Evolutionary conservation across 352 stramenopile species (phyloP).

Genomic region (Pythium aquatile): DNA sequence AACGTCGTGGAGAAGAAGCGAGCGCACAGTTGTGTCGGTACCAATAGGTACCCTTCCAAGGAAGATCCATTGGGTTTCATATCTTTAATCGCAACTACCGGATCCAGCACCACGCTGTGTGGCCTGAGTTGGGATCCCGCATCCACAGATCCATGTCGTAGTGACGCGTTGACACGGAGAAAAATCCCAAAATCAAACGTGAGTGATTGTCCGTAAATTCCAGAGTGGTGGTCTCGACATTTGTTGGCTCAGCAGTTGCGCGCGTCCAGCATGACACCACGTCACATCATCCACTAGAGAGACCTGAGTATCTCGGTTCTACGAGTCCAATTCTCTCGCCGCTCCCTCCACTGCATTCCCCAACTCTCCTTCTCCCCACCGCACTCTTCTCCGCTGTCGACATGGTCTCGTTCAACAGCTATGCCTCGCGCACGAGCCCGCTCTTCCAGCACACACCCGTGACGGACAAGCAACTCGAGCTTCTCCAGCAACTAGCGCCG

Average conservation of each 20-base stretch:
- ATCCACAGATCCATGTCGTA: neutral
- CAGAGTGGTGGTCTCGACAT: constrained; percentile 14
- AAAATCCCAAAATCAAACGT: constrained; percentile 2
- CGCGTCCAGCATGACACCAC: neutral
- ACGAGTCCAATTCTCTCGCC: neutral
- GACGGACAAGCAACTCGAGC: constrained; percentile 3
- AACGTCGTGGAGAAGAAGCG: no score
- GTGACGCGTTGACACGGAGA: neutral
- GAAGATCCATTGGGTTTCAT: no score
- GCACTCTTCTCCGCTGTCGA: neutral
- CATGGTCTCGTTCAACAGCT: constrained; percentile 17
- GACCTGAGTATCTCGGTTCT: neutral
- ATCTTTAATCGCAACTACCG: no score
- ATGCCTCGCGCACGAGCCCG: neutral
- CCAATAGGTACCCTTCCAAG: no score
- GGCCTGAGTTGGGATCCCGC: neutral
- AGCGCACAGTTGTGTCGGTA: no score
- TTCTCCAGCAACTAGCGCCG: constrained; percentile 18
- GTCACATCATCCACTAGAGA: neutral
- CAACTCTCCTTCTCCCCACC: constrained; percentile 5
- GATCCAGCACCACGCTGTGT: neutral
- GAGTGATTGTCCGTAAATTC: constrained; percentile 17
- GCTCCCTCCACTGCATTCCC: constrained; percentile 8
- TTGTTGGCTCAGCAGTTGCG: neutral
- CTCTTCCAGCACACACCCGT: constrained; percentile 12